These are phyloP conservation scores for Malassezia pachydermatis DNA, from an alignment of 1,284 basidiomycete species.

Conservation along the genomic window DNA sequence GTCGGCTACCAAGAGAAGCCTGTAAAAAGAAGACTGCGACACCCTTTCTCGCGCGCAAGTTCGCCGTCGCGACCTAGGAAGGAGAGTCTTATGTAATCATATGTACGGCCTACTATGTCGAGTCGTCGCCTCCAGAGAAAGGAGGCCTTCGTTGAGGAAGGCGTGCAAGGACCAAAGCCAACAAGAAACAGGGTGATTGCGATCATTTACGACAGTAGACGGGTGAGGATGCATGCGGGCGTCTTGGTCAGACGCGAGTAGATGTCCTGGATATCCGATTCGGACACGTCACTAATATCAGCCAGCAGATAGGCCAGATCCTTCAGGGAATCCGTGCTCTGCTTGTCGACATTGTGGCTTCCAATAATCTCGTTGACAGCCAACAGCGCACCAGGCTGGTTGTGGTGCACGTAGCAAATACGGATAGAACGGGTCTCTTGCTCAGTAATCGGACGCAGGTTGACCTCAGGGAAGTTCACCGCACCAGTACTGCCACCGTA, in stretches of 20 bases:
- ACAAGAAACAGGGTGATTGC: not conserved
- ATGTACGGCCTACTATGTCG: no score
- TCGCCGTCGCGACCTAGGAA: no score
- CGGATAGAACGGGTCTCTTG: conserved; percentile 75
- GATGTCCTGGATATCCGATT: conserved; percentile 68
- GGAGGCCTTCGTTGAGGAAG: no score
- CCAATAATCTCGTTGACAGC: conserved; percentile 84
- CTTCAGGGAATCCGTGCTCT: conserved; percentile 91
- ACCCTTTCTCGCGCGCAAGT: no score
- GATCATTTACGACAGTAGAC: conserved; percentile 10
- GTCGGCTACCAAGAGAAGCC: no score
- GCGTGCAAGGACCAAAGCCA: not conserved
- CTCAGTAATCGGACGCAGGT: conserved; percentile 70
- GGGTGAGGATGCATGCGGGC: conserved; percentile 40
- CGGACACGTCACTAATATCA: conserved; percentile 82
- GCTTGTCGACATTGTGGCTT: conserved; percentile 97
- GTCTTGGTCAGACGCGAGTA: conserved; percentile 73
- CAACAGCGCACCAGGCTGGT: conserved; percentile 92
- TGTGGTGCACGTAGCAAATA: conserved; percentile 90
- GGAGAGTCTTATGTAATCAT: no score
- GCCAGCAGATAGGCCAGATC: conserved; percentile 91
- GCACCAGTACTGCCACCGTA: conserved; percentile 76
- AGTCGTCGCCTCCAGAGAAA: no score
- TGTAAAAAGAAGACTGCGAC: no score
- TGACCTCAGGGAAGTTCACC: conserved; percentile 99